A percentile compares a stretch with the other conserved stretches of the same genome.
Evolutionary conservation across 2,329 filamentous ascomycete species (phyloP).

Genomic region (Fusarium sublunatum): DNA sequence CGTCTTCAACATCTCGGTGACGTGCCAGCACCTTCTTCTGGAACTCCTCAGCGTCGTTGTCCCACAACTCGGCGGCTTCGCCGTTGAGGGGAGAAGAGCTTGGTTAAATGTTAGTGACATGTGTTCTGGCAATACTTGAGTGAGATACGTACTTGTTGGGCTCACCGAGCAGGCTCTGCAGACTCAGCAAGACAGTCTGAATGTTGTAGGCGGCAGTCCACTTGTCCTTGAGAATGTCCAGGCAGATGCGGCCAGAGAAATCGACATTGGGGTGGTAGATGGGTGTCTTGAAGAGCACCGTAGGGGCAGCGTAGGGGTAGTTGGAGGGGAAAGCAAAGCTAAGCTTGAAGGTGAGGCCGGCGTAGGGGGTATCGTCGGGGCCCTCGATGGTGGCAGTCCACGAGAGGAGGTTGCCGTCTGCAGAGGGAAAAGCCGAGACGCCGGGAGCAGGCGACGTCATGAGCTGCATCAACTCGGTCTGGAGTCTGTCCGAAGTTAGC

Average conservation of each 20-base stretch:
- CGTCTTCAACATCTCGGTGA: conserved; percentile 73
- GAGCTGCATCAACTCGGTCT: conserved; percentile 97
- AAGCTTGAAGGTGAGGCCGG: conserved; percentile 89
- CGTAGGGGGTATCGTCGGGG: conserved; percentile 91
- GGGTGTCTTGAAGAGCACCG: conserved; percentile 95
- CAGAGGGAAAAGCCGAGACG: conserved; percentile 92
- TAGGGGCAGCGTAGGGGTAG: conserved; percentile 92
- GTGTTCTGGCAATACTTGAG: background rate
- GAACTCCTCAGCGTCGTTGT: conserved; percentile 87
- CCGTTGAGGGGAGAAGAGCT: conserved; percentile 95
- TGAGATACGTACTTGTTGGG: conserved; percentile 86
- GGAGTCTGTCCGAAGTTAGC: conserved; percentile 70
- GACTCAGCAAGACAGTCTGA: conserved; percentile 88
- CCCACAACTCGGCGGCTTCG: conserved; percentile 96
- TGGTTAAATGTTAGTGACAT: conserved; percentile 36
- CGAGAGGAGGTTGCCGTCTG: conserved; percentile 87
- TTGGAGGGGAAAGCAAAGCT: conserved; percentile 89
- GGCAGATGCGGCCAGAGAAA: conserved; percentile 94
- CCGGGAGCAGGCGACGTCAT: conserved; percentile 96
- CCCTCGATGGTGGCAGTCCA: conserved; percentile 97
- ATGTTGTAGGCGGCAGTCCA: conserved; percentile 99
- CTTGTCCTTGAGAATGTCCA: conserved; percentile 98
- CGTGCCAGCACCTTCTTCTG: conserved; percentile 77
- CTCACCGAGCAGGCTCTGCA: conserved; percentile 95
- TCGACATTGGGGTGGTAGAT: conserved; percentile 99